These are phyloP conservation scores for Vanilla planifolia DNA, from an alignment of 106 monocot species.

Conservation along the genomic window DNA sequence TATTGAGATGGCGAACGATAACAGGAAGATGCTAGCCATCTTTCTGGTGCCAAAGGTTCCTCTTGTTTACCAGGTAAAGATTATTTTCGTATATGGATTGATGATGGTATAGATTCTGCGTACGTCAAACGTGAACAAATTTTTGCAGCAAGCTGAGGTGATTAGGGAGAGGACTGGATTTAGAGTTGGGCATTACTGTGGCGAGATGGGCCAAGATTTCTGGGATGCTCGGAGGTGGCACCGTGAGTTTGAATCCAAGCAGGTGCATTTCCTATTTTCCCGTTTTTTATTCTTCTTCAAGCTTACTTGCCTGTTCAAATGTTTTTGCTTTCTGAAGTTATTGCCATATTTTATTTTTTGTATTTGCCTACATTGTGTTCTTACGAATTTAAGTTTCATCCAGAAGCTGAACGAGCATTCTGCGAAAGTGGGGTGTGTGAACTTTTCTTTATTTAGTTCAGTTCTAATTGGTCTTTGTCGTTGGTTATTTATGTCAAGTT, in stretches of 20 bases:
- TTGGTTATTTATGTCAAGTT: no score
- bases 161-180: constrained; percentile 83
- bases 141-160: constrained; percentile 91
- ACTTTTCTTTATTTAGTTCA: no score
- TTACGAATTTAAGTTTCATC: no score
- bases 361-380: no score
- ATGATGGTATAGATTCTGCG: background rate
- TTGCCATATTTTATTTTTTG: no score
- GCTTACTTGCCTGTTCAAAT: no score
- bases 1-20: constrained; percentile 47
- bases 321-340: no score
- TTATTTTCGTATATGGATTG: background rate
- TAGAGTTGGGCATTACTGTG: constrained; percentile 95
- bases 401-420: no score
- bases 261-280: constrained; percentile 36
- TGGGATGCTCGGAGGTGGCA: constrained; percentile 97
- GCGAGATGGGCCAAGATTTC: constrained; percentile 99
- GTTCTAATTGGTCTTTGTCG: no score
- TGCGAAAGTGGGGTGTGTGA: no score
- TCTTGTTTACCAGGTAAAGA: constrained; percentile 89
- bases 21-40: constrained; percentile 81
- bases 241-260: constrained; percentile 89
- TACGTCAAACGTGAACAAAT: background rate
- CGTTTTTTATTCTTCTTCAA: no score
- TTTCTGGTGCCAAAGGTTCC: constrained; percentile 98